phyloP scores from a whole-genome alignment of 805 yeast genomes.

The Sugiyamaella chiloensis region DNA sequence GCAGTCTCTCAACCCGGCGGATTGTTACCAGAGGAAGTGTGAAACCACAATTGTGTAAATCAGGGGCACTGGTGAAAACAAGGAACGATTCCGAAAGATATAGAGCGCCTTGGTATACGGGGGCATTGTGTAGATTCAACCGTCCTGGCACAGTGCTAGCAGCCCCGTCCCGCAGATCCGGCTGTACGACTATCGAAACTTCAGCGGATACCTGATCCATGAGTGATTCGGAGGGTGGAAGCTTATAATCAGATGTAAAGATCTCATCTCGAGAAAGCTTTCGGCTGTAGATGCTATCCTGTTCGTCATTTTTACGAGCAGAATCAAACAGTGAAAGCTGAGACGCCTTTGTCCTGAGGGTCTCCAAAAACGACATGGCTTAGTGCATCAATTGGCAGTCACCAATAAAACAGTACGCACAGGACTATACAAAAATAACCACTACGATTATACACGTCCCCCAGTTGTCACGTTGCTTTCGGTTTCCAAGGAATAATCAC shows the following conservation, averaged over 20 bases:
- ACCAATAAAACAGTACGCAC: too few relatives aligned
- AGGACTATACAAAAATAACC: too few relatives aligned
- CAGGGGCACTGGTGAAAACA: constrained; percentile 69
- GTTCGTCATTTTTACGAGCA: constrained; percentile 7
- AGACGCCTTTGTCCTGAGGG: constrained; percentile 47
- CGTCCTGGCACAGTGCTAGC: constrained; percentile 9
- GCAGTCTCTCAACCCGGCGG: constrained; percentile 81
- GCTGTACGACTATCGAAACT: constrained; percentile 35
- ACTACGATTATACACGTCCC: too few relatives aligned
- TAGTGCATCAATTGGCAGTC: too few relatives aligned
- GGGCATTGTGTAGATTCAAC: constrained; percentile 9
- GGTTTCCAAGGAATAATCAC: too few relatives aligned
- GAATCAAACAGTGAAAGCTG: constrained; percentile 41
- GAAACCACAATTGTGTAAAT: constrained; percentile 63
- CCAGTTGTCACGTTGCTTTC: too few relatives aligned
- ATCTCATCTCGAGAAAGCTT: constrained; percentile 65
- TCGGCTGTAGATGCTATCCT: constrained; percentile 27
- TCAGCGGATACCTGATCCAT: constrained; percentile 69
- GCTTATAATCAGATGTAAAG: constrained; percentile 60
- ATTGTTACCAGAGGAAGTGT: constrained; percentile 72
- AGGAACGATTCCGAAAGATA: constrained; percentile 72
- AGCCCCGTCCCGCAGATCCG: constrained; percentile 18
- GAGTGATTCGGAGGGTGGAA: constrained; percentile 70
- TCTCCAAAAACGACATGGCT: constrained; percentile 45
- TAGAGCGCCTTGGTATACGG: constrained; percentile 45